These are phyloP conservation scores for Endocalyx cinctus DNA, from an alignment of 2,329 filamentous ascomycete species.

Conservation along the genomic window DNA sequence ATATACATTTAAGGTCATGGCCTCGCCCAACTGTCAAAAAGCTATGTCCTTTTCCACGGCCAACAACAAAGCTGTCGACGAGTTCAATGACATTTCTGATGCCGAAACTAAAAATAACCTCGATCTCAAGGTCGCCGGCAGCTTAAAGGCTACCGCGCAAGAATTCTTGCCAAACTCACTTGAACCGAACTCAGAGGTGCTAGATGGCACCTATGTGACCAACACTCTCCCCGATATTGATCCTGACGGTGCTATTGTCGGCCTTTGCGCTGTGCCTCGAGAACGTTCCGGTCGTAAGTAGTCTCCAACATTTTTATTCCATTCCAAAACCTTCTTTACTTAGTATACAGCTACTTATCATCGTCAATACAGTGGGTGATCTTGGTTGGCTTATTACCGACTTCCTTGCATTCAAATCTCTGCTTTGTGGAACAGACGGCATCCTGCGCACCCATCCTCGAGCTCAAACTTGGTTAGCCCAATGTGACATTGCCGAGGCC, in stretches of 20 bases:
- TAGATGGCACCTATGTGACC: slow-evolving; percentile 16
- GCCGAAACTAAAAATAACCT: too few relatives aligned
- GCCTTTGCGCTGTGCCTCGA: slow-evolving; percentile 22
- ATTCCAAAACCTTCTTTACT: too few relatives aligned
- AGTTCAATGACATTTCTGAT: too few relatives aligned
- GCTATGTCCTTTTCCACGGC: too few relatives aligned
- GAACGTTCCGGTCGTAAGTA: slow-evolving; percentile 14
- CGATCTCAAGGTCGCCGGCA: too few relatives aligned
- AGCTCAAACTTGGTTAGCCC: slow-evolving; percentile 22
- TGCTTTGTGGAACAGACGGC: slow-evolving; percentile 20
- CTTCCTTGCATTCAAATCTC: slow-evolving; percentile 24
- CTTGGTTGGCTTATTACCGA: slow-evolving; percentile 25
- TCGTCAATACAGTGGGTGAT: too few relatives aligned
- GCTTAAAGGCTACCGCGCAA: slow-evolving; percentile 6
- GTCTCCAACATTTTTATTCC: too few relatives aligned
- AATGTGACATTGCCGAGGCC: slow-evolving; percentile 16
- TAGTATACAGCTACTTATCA: too few relatives aligned
- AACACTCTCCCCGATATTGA: slow-evolving; percentile 16
- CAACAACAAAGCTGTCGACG: too few relatives aligned
- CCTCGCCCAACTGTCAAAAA: too few relatives aligned
- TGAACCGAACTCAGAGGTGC: slow-evolving; percentile 4
- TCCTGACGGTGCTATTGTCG: slow-evolving; percentile 14
- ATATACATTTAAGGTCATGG: too few relatives aligned
- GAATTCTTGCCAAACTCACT: slow-evolving; percentile 3
- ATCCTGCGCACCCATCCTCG: slow-evolving; percentile 8